A percentile compares a stretch with the other conserved stretches of the same genome.
Conservation (phyloP, 2,329 filamentous ascomycete species). For the Ophiocordyceps polyrhachis-furcata region DNA sequence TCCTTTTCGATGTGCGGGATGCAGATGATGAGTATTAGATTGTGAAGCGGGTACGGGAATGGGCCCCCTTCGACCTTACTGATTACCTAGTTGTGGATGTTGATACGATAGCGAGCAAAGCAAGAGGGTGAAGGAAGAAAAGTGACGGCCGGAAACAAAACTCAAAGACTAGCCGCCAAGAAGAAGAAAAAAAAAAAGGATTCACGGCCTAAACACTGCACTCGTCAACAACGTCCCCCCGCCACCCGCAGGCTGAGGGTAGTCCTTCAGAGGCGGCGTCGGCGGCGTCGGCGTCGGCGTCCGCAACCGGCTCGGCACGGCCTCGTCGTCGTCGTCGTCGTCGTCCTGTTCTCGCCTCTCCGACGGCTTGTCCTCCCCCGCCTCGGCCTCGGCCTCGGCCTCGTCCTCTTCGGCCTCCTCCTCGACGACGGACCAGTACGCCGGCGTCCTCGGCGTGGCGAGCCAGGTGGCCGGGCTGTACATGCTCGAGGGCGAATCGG, state of each 20-base stretch:
- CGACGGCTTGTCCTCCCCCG: too few relatives aligned
- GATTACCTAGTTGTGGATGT: too few relatives aligned
- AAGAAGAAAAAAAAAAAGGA: neutral
- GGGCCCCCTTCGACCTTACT: too few relatives aligned
- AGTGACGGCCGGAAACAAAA: too few relatives aligned
- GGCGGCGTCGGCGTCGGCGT: conserved; percentile 16
- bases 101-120: too few relatives aligned
- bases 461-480: neutral
- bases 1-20: too few relatives aligned
- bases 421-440: neutral
- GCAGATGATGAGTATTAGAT: too few relatives aligned
- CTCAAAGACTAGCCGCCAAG: too few relatives aligned
- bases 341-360: neutral
- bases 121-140: too few relatives aligned
- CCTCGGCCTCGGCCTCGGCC: too few relatives aligned
- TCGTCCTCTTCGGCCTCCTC: neutral
- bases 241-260: conserved; percentile 10
- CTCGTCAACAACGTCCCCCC: conserved; percentile 26
- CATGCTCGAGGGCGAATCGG: neutral
- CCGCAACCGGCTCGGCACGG: neutral
- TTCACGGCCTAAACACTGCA: conserved; percentile 28
- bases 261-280: conserved; percentile 14
- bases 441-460: neutral
- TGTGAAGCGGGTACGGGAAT: too few relatives aligned
- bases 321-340: neutral